Percentiles rank a stretch among this genome's conserved stretches.
These are phyloP conservation scores for Trichoderma semiorbis DNA, from an alignment of 2,329 filamentous ascomycete species.

Conservation along the genomic window DNA sequence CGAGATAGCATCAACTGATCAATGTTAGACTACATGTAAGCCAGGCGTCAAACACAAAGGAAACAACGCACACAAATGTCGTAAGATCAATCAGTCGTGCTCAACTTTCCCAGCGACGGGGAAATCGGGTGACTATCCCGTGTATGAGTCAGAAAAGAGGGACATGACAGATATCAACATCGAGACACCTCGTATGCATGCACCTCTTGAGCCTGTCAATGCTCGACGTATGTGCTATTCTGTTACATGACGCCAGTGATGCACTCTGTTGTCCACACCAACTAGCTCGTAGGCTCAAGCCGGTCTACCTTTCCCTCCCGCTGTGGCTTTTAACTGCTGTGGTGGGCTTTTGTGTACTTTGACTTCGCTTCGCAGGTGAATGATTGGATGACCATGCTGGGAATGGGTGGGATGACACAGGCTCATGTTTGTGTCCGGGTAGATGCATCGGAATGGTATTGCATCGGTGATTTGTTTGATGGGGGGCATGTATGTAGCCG, in stretches of 20 bases:
- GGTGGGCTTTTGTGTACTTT: background rate
- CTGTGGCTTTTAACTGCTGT: background rate
- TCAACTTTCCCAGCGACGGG: background rate
- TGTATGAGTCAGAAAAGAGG: background rate
- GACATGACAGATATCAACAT: background rate
- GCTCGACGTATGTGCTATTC: background rate
- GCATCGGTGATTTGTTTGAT: constrained; percentile 11
- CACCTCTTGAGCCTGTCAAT: background rate
- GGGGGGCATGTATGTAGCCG: background rate
- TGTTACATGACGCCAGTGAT: background rate
- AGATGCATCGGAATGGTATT: background rate
- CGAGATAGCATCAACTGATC: background rate
- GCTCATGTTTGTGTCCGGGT: constrained; percentile 3
- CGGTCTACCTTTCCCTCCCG: background rate
- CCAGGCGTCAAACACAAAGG: background rate
- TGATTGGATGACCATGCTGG: background rate
- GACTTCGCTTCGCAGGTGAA: background rate
- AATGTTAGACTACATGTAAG: background rate
- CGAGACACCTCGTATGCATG: background rate
- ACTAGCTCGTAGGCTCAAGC: background rate
- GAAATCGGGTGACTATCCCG: background rate
- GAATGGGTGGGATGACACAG: background rate
- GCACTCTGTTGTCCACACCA: background rate
- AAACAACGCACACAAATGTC: background rate
- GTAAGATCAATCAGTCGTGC: background rate